These are phyloP conservation scores for Colletotrichum tropicicola DNA, from an alignment of 2,329 filamentous ascomycete species.

Conservation along the genomic window DNA sequence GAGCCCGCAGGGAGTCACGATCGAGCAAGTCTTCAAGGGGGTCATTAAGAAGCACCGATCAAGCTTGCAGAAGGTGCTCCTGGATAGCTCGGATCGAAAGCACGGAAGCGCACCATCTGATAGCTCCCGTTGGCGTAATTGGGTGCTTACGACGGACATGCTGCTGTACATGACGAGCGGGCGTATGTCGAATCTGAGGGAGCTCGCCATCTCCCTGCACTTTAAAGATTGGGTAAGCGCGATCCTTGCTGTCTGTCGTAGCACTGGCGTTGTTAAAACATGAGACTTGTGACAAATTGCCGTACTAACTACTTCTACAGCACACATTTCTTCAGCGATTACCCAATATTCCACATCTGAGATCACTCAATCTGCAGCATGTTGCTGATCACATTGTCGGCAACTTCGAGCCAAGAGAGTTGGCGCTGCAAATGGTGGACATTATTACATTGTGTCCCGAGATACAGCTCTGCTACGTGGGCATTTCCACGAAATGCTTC, in stretches of 20 bases:
- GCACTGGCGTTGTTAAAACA: too few relatives aligned
- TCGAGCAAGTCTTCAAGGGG: conserved; percentile 76
- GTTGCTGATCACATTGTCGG: conserved; percentile 69
- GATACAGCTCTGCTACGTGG: conserved; percentile 80
- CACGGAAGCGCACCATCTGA: conserved; percentile 38
- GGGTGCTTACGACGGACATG: conserved; percentile 76
- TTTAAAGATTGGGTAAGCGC: conserved; percentile 84
- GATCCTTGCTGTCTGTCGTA: too few relatives aligned
- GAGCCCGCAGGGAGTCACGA: conserved; percentile 62
- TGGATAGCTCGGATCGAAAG: conserved; percentile 71
- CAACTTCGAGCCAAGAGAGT: conserved; percentile 69
- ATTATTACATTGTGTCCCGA: conserved; percentile 81
- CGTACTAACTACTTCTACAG: conserved; percentile 50
- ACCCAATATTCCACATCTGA: conserved; percentile 74
- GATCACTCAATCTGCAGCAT: conserved; percentile 75
- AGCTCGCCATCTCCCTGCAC: conserved; percentile 77
- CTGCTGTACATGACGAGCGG: conserved; percentile 80
- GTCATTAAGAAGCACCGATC: conserved; percentile 75
- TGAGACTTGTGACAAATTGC: conserved; percentile 10
- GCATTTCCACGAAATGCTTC: conserved; percentile 80
- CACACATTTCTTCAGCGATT: conserved; percentile 82
- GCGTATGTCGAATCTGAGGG: conserved; percentile 75
- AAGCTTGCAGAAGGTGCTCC: conserved; percentile 77
- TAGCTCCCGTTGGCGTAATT: conserved; percentile 68
- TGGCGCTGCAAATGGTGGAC: conserved; percentile 80